Evolutionary conservation across 1,284 basidiomycete species (phyloP), one percentile per base, ranked within the genome.

Genomic region (Ustilago shanxiensis): DNA sequence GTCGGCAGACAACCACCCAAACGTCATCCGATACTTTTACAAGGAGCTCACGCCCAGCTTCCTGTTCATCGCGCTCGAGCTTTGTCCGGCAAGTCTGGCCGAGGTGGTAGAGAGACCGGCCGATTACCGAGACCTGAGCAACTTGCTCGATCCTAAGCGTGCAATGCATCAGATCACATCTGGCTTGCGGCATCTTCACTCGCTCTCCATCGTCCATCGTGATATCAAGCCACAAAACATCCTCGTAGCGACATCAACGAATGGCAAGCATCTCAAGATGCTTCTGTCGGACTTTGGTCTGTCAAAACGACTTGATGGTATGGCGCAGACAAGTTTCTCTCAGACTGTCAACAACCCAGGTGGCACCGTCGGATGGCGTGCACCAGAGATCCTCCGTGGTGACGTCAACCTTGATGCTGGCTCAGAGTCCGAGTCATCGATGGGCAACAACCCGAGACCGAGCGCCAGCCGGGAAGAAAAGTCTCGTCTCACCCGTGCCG

Each of bases 211-310:
- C 77, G 92, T 99, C 24, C 97, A 99, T 88, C 91, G 97, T 29
- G 96, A 99, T 86, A 97, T 99, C 87, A 99, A 99, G 85, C 96
- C 96, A 4, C 95, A 97, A 87, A 99, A 99, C 84, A 98, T 99
- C 64, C 90, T 99, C 9, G 90, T 98, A n/a, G 71, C 67, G 35
- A 80, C 62, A 1, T 76, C 63, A 33, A 44, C 73, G 8, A 79
- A 75, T 16, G 77, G 81, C 35, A 69, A 74, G 35, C 67, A 68
- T 20, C 74, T 86, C 52, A 85, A 85, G 59, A 82, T 86, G 79
- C 71, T 86, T 2, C 76, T 86, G 0, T 85, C 83, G 10, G 84
- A 86, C 64, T 85, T 86, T 77, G 84, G 84, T 10, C 74, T 86
- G 26, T 83, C 81, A 2, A 86, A 86, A 65, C 66, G 79, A 33